These are phyloP conservation scores for Pleurostoma richardsiae DNA, from an alignment of 2,329 filamentous ascomycete species.

Conservation along the genomic window DNA sequence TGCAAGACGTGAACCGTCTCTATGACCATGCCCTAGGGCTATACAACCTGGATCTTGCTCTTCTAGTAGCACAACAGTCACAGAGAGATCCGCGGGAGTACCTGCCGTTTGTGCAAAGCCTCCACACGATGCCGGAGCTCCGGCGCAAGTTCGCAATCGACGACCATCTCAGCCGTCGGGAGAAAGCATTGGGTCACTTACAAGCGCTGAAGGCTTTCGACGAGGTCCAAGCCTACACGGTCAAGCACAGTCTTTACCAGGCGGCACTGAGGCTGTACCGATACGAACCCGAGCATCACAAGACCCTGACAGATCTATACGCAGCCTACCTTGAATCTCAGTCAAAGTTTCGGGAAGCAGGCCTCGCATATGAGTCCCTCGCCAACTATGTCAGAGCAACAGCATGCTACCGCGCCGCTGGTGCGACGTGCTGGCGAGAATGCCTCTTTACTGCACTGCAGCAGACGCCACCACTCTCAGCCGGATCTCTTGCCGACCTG, in stretches of 20 bases:
- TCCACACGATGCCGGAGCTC: conserved; percentile 68
- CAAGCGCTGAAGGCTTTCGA: conserved; percentile 69
- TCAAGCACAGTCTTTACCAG: conserved; percentile 75
- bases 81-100: conserved; percentile 96
- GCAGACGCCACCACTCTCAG: conserved; percentile 53
- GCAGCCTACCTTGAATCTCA: conserved; percentile 70
- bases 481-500: conserved; percentile 58
- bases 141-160: conserved; percentile 82
- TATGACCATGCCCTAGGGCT: conserved; percentile 88
- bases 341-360: conserved; percentile 80
- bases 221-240: conserved; percentile 72
- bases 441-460: conserved; percentile 75
- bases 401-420: conserved; percentile 76
- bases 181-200: conserved; percentile 75
- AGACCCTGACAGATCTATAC: conserved; percentile 69
- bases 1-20: conserved; percentile 86
- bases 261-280: conserved; percentile 76
- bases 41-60: conserved; percentile 84
- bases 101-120: conserved; percentile 83
- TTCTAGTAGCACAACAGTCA: conserved; percentile 90
- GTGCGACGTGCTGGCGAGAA: conserved; percentile 78
- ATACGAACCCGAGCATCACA: conserved; percentile 66
- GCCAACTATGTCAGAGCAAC: conserved; percentile 69
- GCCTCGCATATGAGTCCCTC: conserved; percentile 85
- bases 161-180: conserved; percentile 71